These are phyloP conservation scores for Phaffia australis DNA, from an alignment of 768 basidiomycete species.

Conservation along the genomic window DNA sequence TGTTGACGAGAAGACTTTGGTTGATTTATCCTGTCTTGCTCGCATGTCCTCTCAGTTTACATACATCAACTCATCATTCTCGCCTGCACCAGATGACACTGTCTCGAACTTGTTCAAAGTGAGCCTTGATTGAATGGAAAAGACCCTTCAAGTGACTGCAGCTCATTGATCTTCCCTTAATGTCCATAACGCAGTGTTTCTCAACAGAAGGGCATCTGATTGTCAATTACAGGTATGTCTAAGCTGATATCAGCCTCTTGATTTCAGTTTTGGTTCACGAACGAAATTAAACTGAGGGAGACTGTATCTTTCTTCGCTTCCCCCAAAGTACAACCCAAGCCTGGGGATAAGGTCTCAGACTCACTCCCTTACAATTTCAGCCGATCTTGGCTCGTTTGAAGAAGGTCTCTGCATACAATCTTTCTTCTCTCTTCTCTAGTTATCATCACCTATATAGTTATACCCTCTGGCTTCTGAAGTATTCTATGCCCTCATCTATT, in stretches of 20 bases:
- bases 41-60: conserved; percentile 35
- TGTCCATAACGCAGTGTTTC: conserved; percentile 50
- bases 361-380: no score
- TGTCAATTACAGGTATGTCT: conserved; percentile 72
- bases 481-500: no score
- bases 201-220: conserved; percentile 79
- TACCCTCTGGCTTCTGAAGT: no score
- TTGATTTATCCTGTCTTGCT: not conserved
- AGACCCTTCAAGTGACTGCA: not conserved
- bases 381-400: no score
- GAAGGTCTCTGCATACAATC: no score
- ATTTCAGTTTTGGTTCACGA: not conserved
- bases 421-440: no score
- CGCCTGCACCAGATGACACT: conserved; percentile 71
- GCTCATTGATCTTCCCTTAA: not conserved
- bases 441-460: no score
- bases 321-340: conserved; percentile 24
- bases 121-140: conserved; percentile 13
- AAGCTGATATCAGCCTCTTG: not conserved
- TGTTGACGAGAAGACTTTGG: not conserved
- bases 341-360: conserved; percentile 15
- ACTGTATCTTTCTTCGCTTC: not conserved
- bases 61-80: conserved; percentile 64
- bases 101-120: conserved; percentile 69
- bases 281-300: not conserved